phyloP scores from a whole-genome alignment of 2,329 filamentous ascomycete genomes.

The Domatiomyces catenatus region DNA sequence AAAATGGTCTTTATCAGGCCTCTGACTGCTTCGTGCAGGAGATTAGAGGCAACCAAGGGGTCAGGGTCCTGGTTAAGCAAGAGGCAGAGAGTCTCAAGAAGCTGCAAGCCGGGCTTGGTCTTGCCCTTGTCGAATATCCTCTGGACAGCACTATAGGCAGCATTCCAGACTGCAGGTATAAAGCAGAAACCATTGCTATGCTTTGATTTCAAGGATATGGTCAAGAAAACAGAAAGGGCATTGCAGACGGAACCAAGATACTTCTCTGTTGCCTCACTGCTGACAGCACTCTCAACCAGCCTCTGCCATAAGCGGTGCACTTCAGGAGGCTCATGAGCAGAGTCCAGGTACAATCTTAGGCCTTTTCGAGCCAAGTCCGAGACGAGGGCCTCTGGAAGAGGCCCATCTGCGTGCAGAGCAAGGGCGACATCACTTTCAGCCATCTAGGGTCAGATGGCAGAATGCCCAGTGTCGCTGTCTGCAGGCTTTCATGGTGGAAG shows the following conservation, averaged over 20 bases:
- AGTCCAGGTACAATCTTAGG: conserved; percentile 3
- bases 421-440: conserved; percentile 11
- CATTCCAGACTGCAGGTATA: conserved; percentile 25
- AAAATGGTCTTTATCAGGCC: conserved; percentile 11
- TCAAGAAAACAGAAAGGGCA: conserved; percentile 29
- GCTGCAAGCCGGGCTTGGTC: conserved; percentile 30
- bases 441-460: neutral
- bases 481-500: neutral
- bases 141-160: conserved; percentile 27
- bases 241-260: conserved; percentile 31
- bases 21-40: conserved; percentile 4
- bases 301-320: conserved; percentile 25
- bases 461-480: neutral
- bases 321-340: neutral
- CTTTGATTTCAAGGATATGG: conserved; percentile 23
- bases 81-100: conserved; percentile 25
- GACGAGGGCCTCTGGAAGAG: conserved; percentile 6
- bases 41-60: conserved; percentile 1
- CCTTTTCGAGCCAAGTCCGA: conserved; percentile 9
- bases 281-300: conserved; percentile 27
- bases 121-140: conserved; percentile 28
- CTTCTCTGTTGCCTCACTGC: conserved; percentile 22
- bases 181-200: conserved; percentile 21
- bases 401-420: conserved; percentile 11
- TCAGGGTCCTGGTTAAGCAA: conserved; percentile 20